These are phyloP conservation scores for Zopfia rhizophila DNA, from an alignment of 2,329 filamentous ascomycete genomes.

Conservation along the genomic window DNA sequence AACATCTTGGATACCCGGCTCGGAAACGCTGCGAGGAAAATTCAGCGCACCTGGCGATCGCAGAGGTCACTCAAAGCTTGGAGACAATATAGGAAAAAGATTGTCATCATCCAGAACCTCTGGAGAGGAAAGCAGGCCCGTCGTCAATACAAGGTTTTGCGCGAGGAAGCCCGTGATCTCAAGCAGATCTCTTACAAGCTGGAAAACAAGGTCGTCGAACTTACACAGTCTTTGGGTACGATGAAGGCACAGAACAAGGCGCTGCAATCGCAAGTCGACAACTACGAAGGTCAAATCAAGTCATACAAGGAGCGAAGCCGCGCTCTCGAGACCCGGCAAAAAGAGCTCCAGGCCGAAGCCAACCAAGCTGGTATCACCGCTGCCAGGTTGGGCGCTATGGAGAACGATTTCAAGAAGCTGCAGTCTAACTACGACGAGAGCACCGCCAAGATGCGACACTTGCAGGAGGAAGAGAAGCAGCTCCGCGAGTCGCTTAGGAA, in stretches of 20 bases:
- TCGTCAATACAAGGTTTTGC: slow-evolving; percentile 85
- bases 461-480: slow-evolving; percentile 92
- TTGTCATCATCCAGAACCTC: slow-evolving; percentile 88
- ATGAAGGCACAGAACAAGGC: slow-evolving; percentile 96
- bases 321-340: slow-evolving; percentile 85
- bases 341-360: slow-evolving; percentile 94
- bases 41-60: slow-evolving; percentile 90
- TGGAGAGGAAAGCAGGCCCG: slow-evolving; percentile 89
- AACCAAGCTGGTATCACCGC: slow-evolving; percentile 98
- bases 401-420: slow-evolving; percentile 93
- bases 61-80: slow-evolving; percentile 81
- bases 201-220: slow-evolving; percentile 99
- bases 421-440: slow-evolving; percentile 92
- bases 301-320: slow-evolving; percentile 95
- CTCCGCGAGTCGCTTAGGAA: slow-evolving; percentile 83
- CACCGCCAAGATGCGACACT: slow-evolving; percentile 85
- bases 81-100: slow-evolving; percentile 89
- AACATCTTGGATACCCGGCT: slow-evolving; percentile 93
- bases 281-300: slow-evolving; percentile 94
- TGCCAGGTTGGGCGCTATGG: slow-evolving; percentile 88
- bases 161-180: slow-evolving; percentile 95
- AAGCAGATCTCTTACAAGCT: slow-evolving; percentile 99
- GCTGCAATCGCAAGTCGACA: slow-evolving; percentile 87
- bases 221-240: slow-evolving; percentile 91
- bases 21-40: slow-evolving; percentile 88